Evolutionary conservation across 83 land plant species (phyloP), one percentile per base, ranked within the genome.

Genomic region (Picea abies): DNA sequence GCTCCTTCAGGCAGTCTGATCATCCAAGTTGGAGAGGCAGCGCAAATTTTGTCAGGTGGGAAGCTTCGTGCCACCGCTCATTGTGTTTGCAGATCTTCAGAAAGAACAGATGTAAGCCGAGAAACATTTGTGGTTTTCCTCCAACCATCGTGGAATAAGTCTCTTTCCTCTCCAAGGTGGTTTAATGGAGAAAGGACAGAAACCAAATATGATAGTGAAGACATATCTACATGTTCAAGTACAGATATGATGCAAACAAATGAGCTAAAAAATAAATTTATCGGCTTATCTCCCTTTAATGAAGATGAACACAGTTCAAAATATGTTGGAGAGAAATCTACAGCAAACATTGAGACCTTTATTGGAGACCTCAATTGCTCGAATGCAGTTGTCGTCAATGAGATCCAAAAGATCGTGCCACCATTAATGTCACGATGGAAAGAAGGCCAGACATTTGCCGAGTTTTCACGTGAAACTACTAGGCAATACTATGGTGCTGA

Each of bases 11-110:
- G 84, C 39, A 90, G 92, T 84, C 88, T 94, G 77, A 89, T 97
- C 32, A 86, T 97, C 69, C 99, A 97, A 88, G 99, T 96, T 2
- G 99, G 99, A n/a, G 99, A 97, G 90, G 90, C 94, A 19, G 99
- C 99, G 35, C 94, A 97, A 79, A 82, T 97, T 7, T 71, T 97
- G 71, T 91, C 96, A 2, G 92, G 87, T 83, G 99, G 98, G 67
- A 90, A 86, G 84, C 94, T 97, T 29, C 89, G 87, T 1, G 91
- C 98, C 0, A 93, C 96, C 61, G 94, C 94, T 71, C 99, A 96
- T 79, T 92, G 94, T 83, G 99, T 97, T 35, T 77, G 85, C 76
- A 87, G 91, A 81, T 94, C 97, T 25, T 4, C 75, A 17, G 82
- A 80, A 44, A 44, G 80, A 37, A 80, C 73, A 56, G 84, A 90